Conservation (phyloP, 2,329 filamentous ascomycete genomes). For the Falciphora oryzae region DNA sequence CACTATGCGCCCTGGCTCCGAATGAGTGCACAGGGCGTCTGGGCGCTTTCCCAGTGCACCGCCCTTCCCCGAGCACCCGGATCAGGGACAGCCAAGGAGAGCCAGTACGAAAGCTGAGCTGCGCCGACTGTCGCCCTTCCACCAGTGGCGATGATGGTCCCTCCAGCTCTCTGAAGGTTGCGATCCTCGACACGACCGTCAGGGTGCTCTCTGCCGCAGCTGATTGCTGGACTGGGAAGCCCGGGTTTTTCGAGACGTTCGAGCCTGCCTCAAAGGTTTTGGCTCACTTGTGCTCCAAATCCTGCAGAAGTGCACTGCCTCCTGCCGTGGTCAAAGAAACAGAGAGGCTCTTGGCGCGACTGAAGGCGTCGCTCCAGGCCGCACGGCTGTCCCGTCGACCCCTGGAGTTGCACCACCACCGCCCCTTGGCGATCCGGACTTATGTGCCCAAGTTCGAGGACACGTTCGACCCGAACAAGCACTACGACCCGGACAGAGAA, state of each 20-base stretch:
- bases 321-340: slow-evolving; percentile 32
- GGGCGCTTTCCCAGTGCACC: slow-evolving; percentile 57
- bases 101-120: slow-evolving; percentile 46
- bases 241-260: slow-evolving; percentile 76
- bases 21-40: slow-evolving; percentile 37
- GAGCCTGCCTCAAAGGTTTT: slow-evolving; percentile 54
- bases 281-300: slow-evolving; percentile 52
- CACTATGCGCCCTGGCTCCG: slow-evolving; percentile 62
- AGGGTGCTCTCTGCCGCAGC: slow-evolving; percentile 62
- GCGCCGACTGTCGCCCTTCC: slow-evolving; percentile 45
- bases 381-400: slow-evolving; percentile 66
- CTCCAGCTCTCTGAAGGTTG: slow-evolving; percentile 39
- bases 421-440: slow-evolving; percentile 79
- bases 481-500: slow-evolving; percentile 94
- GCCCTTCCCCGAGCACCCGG: slow-evolving; percentile 45
- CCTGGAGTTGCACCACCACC: slow-evolving; percentile 83
- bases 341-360: slow-evolving; percentile 36
- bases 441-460: slow-evolving; percentile 95
- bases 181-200: slow-evolving; percentile 57
- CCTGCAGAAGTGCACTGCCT: slow-evolving; percentile 46
- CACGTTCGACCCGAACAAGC: slow-evolving; percentile 85
- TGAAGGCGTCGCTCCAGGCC: slow-evolving; percentile 51
- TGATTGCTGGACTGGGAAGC: slow-evolving; percentile 66
- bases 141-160: not conserved
- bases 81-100: slow-evolving; percentile 37